Conservation (phyloP, 306 rosid species). For the Begonia peltatifolia region DNA sequence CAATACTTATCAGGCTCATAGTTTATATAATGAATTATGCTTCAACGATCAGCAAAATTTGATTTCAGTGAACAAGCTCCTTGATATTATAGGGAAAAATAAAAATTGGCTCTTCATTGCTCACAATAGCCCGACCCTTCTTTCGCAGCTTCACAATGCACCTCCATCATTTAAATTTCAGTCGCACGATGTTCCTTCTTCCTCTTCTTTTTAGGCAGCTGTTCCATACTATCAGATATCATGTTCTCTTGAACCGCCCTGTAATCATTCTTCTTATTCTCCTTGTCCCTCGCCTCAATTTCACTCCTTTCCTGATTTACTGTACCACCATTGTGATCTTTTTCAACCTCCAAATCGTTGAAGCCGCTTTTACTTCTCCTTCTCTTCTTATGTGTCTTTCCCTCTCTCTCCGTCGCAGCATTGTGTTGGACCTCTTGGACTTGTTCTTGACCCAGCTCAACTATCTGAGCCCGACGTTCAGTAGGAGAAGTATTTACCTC, state of each 20-base stretch:
- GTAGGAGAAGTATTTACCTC: background rate
- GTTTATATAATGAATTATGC: too few relatives aligned
- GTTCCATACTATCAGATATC: background rate
- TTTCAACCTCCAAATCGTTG: background rate
- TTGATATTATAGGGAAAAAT: background rate
- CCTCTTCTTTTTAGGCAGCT: slow-evolving; percentile 9
- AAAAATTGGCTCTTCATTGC: slow-evolving; percentile 2
- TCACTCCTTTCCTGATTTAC: slow-evolving; percentile 1
- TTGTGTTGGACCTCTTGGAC: background rate
- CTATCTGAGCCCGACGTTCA: background rate
- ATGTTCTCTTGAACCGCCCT: too few relatives aligned
- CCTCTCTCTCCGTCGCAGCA: slow-evolving; percentile 1
- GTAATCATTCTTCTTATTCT: background rate
- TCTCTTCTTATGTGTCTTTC: slow-evolving; percentile 7
- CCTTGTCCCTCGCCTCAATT: background rate
- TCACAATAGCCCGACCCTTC: slow-evolving; percentile 1
- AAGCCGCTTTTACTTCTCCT: slow-evolving; percentile 1
- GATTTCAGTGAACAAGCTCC: background rate
- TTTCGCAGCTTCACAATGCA: background rate
- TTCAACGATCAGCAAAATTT: too few relatives aligned
- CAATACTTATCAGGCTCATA: too few relatives aligned
- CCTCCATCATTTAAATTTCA: slow-evolving; percentile 1
- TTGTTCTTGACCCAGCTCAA: background rate
- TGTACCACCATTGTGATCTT: background rate
- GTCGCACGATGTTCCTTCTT: background rate